Percentiles rank a stretch among this genome's conserved stretches.
phyloP scores from a whole-genome alignment of 345 rosid genomes.

The Salix brachista region DNA sequence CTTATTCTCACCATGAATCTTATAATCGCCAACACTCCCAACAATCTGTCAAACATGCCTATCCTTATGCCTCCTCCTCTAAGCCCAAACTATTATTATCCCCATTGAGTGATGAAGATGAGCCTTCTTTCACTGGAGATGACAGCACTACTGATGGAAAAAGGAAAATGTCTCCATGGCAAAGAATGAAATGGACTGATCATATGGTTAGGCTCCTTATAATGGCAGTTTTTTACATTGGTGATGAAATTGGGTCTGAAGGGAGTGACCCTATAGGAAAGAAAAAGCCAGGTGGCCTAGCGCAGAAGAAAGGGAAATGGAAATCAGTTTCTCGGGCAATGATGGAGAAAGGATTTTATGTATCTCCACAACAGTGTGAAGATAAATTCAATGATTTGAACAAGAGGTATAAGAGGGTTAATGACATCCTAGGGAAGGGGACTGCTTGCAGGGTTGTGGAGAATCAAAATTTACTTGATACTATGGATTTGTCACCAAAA shows the following conservation, averaged over 20 bases:
- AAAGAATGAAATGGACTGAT: constrained; percentile 98
- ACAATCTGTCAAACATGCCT: constrained; percentile 37
- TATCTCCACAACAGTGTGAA: constrained; percentile 98
- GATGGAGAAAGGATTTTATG: constrained; percentile 93
- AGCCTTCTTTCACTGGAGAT: constrained; percentile 52
- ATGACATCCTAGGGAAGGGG: constrained; percentile 88
- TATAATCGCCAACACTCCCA: constrained; percentile 40
- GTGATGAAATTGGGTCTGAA: constrained; percentile 75
- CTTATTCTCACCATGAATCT: constrained; percentile 38
- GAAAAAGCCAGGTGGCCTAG: constrained; percentile 49
- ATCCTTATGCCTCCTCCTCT: constrained; percentile 31
- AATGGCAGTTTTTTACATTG: constrained; percentile 87
- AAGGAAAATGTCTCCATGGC: constrained; percentile 76
- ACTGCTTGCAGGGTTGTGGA: constrained; percentile 91
- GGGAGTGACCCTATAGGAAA: constrained; percentile 46
- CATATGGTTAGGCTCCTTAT: constrained; percentile 76
- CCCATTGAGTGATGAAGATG: constrained; percentile 73
- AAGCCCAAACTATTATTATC: constrained; percentile 50
- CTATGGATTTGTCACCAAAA: constrained; percentile 69
- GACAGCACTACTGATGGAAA: constrained; percentile 52
- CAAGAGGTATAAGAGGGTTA: constrained; percentile 95
- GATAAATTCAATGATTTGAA: constrained; percentile 95
- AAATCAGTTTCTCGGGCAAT: constrained; percentile 89
- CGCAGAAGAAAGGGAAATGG: constrained; percentile 99
- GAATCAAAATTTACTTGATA: constrained; percentile 73